Base-by-base conservation (phyloP, 192 early-diverging fungal genomes). In the Coemansia sp. region DNA sequence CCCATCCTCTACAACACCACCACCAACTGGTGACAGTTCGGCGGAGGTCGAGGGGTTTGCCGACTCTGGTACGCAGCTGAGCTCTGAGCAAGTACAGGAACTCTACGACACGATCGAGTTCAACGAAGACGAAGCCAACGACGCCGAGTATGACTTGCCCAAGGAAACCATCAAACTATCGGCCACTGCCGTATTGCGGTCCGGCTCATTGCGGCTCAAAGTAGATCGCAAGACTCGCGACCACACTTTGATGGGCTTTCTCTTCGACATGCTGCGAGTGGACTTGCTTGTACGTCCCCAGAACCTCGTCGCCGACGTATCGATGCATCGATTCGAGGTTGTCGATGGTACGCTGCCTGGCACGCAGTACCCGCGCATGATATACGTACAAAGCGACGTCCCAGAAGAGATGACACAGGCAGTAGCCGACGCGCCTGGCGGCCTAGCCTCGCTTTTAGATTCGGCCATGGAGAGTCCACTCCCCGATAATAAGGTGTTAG, bases 31-130 rank as follows among this genome's bases (percentile, higher is more conserved):
- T 21, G 55, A 59, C 14, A 32, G 45, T 17, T 34, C 55, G 12
- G 55, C 55, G 17, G 31, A 23, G 15, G 39, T 55, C 32, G 64
- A 62, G 42, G 71, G 59, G 2, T 11, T 68, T 36, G 57, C 55
- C 19, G 73, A 74, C 8, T 66, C 66, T 31, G 44, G 64, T 36
- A 62, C 74, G 29, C 82, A 80, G 37, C 87, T 95, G 44, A 90
- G 92, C 19, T 94, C 94, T 36, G 90, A 89, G 50, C 93, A 98
- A 64, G 88, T 92, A 58, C 88, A 94, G 68, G 91, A 95, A 76
- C 85, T 98, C 14, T 96, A 94, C 84, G 90, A 96, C 34, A 93
- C 93, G 9, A 98, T 98, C 62, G 96, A 98, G 60, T 98, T 91
- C 74, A 92, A 98, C 72, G 94, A 94, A 62, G 85, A 89, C 0